phyloP scores from a whole-genome alignment of 768 basidiomycete genomes.

The Tricholoma sp. region DNA sequence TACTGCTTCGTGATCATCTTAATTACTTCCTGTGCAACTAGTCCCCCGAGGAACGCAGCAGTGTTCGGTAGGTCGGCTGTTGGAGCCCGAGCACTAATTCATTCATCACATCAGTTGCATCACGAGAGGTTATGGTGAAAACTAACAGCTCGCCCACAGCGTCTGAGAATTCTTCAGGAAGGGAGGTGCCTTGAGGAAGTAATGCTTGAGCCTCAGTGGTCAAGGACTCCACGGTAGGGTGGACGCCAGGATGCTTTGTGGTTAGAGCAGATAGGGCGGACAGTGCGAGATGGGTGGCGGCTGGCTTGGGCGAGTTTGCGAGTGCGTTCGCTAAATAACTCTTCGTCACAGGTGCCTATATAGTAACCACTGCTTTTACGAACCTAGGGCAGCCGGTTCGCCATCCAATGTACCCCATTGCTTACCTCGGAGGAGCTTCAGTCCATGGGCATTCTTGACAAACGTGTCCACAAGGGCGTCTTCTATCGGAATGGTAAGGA shows the following conservation, averaged over 20 bases:
- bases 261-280: slow-evolving; percentile 46
- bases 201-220: slow-evolving; percentile 44
- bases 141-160: slow-evolving; percentile 79
- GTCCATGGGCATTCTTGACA: slow-evolving; percentile 74
- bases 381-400: slow-evolving; percentile 47
- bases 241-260: slow-evolving; percentile 23
- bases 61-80: slow-evolving; percentile 88
- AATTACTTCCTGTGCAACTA: slow-evolving; percentile 95
- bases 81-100: slow-evolving; percentile 64
- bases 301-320: slow-evolving; percentile 43
- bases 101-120: slow-evolving; percentile 9
- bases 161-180: slow-evolving; percentile 52
- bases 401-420: slow-evolving; percentile 54
- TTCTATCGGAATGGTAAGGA: slow-evolving; percentile 40
- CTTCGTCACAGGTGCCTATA: background rate
- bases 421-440: slow-evolving; percentile 61
- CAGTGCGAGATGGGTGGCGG: slow-evolving; percentile 69
- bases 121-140: background rate
- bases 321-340: slow-evolving; percentile 36
- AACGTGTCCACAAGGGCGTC: slow-evolving; percentile 61
- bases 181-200: slow-evolving; percentile 42
- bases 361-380: slow-evolving; percentile 7
- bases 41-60: slow-evolving; percentile 87
- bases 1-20: slow-evolving; percentile 97
- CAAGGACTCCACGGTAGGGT: slow-evolving; percentile 47